These are phyloP conservation scores for Quercus mongolica DNA, from an alignment of 306 rosid species.

Conservation along the genomic window DNA sequence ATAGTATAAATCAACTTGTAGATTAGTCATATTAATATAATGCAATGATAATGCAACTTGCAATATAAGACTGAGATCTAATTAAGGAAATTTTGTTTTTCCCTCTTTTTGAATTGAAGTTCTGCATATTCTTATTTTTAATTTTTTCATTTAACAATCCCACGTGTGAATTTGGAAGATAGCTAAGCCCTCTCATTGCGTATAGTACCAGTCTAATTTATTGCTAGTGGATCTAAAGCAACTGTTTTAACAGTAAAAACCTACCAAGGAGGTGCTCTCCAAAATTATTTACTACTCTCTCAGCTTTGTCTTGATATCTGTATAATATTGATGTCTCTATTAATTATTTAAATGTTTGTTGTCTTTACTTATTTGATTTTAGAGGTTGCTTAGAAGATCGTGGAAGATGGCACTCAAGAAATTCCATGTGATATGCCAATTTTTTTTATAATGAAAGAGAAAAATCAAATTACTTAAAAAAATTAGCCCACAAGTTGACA, in stretches of 20 bases:
- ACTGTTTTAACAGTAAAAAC: constrained; percentile 5
- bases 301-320: not conserved
- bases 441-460: constrained; percentile 11
- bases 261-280: not conserved
- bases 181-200: not conserved
- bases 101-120: not conserved
- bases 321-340: not conserved
- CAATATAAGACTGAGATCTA: not conserved
- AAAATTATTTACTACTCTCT: not conserved
- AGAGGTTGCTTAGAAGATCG: constrained; percentile 31
- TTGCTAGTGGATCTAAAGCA: not conserved
- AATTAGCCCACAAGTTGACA: constrained; percentile 27
- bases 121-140: too few relatives aligned
- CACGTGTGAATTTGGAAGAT: not conserved
- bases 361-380: too few relatives aligned
- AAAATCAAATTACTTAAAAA: constrained; percentile 1
- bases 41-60: not conserved
- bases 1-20: not conserved
- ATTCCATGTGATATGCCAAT: constrained; percentile 49
- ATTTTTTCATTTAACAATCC: not conserved
- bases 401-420: constrained; percentile 44
- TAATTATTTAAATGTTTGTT: constrained; percentile 2
- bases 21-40: not conserved
- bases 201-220: not conserved
- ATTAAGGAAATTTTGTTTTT: too few relatives aligned